phyloP scores from a whole-genome alignment of 495 filamentous ascomycete genomes.

The Trichoderma reesei region DNA sequence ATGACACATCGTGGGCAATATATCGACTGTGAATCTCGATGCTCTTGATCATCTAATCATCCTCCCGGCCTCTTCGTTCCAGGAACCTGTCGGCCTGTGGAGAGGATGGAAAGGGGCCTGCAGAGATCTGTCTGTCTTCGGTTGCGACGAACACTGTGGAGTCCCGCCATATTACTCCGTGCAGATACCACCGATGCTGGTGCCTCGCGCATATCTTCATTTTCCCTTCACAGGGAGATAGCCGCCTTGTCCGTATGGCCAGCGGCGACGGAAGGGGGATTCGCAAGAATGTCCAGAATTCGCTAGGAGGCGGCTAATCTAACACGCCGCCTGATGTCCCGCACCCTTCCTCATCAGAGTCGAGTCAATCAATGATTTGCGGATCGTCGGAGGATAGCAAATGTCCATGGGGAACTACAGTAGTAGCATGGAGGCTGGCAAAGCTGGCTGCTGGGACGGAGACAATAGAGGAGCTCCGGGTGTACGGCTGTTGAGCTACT shows the following conservation, averaged over 20 bases:
- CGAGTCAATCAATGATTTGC: neutral
- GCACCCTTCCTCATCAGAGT: neutral
- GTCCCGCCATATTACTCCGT: neutral
- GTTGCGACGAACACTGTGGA: constrained; percentile 2
- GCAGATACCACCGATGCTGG: neutral
- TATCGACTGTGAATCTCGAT: too few species aligned
- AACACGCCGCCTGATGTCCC: neutral
- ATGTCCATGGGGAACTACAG: neutral
- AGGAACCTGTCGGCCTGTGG: neutral
- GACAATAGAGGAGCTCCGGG: neutral
- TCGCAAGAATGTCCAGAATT: neutral
- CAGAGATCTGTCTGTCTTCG: neutral
- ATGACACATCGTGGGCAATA: too few species aligned
- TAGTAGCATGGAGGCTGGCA: too few species aligned
- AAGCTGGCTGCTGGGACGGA: neutral
- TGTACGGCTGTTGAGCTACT: neutral
- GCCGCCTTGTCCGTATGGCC: neutral
- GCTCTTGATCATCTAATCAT: neutral
- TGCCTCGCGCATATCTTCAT: neutral
- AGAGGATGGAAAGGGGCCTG: neutral
- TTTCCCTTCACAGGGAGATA: neutral
- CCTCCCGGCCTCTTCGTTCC: neutral
- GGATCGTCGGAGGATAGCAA: neutral
- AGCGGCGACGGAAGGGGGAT: neutral
- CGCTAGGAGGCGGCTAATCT: neutral